These are phyloP conservation scores for Blastobotrys terrestris DNA, from an alignment of 805 yeast species.

Conservation along the genomic window DNA sequence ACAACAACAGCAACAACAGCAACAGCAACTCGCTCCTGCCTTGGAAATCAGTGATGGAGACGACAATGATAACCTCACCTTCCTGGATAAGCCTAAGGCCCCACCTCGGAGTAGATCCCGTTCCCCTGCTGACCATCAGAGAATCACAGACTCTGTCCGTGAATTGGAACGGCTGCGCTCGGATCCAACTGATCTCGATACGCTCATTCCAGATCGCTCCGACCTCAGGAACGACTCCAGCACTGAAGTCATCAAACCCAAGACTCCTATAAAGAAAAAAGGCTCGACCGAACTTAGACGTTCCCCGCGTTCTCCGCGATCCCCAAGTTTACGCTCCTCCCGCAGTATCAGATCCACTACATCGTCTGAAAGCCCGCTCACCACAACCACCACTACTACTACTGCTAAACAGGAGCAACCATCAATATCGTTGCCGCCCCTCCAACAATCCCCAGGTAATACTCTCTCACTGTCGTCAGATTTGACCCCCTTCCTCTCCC, in stretches of 20 bases:
- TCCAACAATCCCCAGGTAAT: background rate
- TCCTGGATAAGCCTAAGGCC: background rate
- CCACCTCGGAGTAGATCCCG: background rate
- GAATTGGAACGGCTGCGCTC: background rate
- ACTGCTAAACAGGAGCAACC: background rate
- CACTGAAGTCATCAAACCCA: background rate
- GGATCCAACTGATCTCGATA: background rate
- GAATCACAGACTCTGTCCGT: background rate
- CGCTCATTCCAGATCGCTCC: background rate
- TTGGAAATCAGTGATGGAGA: background rate
- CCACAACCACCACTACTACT: background rate
- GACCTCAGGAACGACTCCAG: background rate
- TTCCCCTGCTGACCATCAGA: background rate
- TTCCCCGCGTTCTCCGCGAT: background rate
- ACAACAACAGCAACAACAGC: too few relatives aligned
- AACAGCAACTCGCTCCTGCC: background rate
- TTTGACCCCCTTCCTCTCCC: conserved; percentile 2
- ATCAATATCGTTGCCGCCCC: conserved; percentile 1
- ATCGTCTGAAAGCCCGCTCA: background rate
- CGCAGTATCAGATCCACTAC: background rate
- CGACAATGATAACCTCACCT: background rate
- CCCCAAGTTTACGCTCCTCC: background rate
- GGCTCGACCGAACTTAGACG: background rate
- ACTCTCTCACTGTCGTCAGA: conserved; percentile 1
- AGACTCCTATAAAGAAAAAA: background rate